These are phyloP conservation scores for Quercus tomentella DNA, from an alignment of 331 rosid genomes.

Conservation along the genomic window DNA sequence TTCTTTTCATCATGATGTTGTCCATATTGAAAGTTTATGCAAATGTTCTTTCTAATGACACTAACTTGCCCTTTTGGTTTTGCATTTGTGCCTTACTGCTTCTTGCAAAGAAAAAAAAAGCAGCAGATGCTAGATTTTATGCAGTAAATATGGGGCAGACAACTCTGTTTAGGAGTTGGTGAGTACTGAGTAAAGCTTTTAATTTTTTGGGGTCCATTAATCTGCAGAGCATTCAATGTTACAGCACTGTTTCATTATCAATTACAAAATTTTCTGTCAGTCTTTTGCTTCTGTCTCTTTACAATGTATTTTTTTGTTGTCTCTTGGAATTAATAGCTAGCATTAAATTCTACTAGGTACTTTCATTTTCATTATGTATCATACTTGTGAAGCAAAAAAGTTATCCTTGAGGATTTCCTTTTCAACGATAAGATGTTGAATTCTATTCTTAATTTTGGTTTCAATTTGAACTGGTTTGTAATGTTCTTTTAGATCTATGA, in stretches of 20 bases:
- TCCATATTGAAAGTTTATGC: conserved; percentile 26
- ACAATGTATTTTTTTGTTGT: conserved; percentile 16
- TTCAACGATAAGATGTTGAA: conserved; percentile 1
- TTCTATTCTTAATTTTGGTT: neutral
- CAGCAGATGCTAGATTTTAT: conserved; percentile 30
- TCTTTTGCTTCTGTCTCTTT: conserved; percentile 40
- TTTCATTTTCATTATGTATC: conserved; percentile 6
- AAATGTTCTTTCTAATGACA: conserved; percentile 21
- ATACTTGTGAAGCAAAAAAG: neutral
- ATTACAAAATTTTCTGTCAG: conserved; percentile 58
- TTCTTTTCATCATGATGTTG: conserved; percentile 14
- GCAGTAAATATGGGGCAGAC: conserved; percentile 40
- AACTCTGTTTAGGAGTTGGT: conserved; percentile 41
- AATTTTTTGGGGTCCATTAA: conserved; percentile 38
- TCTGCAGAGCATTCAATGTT: conserved; percentile 54
- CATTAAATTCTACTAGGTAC: neutral
- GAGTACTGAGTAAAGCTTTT: conserved; percentile 45
- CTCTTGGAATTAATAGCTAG: conserved; percentile 39
- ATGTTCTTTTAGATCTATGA: conserved; percentile 30
- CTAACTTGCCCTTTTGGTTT: conserved; percentile 9
- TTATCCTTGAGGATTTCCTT: neutral
- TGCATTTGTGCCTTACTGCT: conserved; percentile 13
- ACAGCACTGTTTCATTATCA: conserved; percentile 58
- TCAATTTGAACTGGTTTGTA: neutral
- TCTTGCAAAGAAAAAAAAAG: conserved; percentile 8